Conservation (phyloP, 768 basidiomycete species). For the Butyriboletus loyo region DNA sequence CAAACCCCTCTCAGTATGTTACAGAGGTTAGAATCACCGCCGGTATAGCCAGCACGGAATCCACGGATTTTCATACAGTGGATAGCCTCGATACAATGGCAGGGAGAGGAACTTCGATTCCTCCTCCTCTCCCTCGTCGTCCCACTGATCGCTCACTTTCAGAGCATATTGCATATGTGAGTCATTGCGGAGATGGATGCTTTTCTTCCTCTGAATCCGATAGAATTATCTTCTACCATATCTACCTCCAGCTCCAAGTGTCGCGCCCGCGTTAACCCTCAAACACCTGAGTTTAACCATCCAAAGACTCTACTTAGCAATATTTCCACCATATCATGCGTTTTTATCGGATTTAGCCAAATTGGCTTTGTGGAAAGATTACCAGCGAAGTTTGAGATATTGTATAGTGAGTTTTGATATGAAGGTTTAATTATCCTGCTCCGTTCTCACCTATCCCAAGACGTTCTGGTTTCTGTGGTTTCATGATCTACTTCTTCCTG, state of each 20-base stretch:
- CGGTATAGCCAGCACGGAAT: constrained; percentile 23
- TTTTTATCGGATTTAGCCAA: constrained; percentile 38
- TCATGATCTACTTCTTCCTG: constrained; percentile 52
- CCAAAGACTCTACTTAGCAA: constrained; percentile 54
- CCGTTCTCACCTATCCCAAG: constrained; percentile 31
- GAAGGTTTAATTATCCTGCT: not conserved
- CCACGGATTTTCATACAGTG: constrained; percentile 8
- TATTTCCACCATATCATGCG: constrained; percentile 47
- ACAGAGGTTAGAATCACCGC: constrained; percentile 48
- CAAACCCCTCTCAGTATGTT: constrained; percentile 44
- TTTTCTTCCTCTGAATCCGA: constrained; percentile 10
- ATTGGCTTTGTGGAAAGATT: constrained; percentile 57
- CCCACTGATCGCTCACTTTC: constrained; percentile 23
- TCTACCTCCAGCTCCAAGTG: constrained; percentile 41
- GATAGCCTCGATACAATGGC: not conserved
- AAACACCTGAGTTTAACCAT: constrained; percentile 48
- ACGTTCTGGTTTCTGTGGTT: constrained; percentile 66
- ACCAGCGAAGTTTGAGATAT: constrained; percentile 42
- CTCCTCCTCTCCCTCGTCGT: constrained; percentile 5
- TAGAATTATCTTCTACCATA: constrained; percentile 44
- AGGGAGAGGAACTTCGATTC: not conserved
- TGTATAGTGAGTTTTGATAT: constrained; percentile 45
- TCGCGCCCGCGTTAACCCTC: constrained; percentile 49
- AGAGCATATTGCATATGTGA: constrained; percentile 25
- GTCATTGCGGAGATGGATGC: constrained; percentile 6